phyloP scores from a whole-genome alignment of 495 filamentous ascomycete genomes.

The Podospora fimiseda region DNA sequence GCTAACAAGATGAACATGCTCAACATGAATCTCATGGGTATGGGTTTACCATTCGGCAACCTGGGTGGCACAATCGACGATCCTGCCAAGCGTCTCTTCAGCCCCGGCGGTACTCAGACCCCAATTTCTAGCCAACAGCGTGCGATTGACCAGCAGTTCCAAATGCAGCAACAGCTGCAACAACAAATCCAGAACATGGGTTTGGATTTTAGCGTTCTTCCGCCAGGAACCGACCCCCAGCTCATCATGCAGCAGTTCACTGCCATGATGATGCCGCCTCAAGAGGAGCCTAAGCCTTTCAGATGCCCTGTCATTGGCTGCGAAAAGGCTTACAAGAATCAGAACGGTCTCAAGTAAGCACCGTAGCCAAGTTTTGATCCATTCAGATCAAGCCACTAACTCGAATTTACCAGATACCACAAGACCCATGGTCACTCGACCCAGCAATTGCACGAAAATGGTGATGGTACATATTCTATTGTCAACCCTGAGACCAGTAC shows the following conservation, averaged over 20 bases:
- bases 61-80: conserved; percentile 72
- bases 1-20: conserved; percentile 53
- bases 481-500: conserved; percentile 92
- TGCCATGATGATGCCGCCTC: conserved; percentile 48
- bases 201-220: conserved; percentile 58
- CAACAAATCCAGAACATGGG: conserved; percentile 62
- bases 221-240: conserved; percentile 69
- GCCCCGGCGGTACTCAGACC: conserved; percentile 59
- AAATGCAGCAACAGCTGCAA: conserved; percentile 40
- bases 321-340: conserved; percentile 99
- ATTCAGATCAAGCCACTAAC: conserved; percentile 32
- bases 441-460: conserved; percentile 90
- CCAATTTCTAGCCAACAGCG: conserved; percentile 50
- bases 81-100: conserved; percentile 88
- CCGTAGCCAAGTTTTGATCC: not conserved
- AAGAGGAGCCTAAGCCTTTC: conserved; percentile 87
- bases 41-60: conserved; percentile 23
- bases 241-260: conserved; percentile 69
- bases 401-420: conserved; percentile 52
- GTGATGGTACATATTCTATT: conserved; percentile 94
- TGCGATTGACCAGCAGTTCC: conserved; percentile 29
- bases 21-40: conserved; percentile 38
- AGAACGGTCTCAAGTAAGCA: conserved; percentile 88
- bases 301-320: conserved; percentile 96
- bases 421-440: conserved; percentile 89